These are phyloP conservation scores for Cerioporus squamosus DNA, from an alignment of 1,284 basidiomycete genomes.

Conservation along the genomic window DNA sequence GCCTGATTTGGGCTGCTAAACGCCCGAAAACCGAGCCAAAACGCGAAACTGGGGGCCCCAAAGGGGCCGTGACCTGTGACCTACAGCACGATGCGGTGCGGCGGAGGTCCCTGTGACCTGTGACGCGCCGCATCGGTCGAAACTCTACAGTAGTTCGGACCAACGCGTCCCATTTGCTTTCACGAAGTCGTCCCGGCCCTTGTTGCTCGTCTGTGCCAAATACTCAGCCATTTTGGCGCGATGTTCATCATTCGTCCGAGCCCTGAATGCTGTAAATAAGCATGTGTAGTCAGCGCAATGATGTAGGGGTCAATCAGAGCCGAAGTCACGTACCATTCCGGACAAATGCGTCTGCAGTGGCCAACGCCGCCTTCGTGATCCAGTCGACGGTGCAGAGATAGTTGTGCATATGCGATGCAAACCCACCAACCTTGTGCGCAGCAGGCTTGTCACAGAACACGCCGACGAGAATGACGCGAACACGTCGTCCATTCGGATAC, in stretches of 20 bases:
- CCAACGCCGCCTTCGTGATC: slow-evolving; percentile 30
- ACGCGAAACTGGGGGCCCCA: no score
- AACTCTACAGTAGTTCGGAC: no score
- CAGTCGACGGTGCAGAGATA: slow-evolving; percentile 40
- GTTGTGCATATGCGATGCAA: slow-evolving; percentile 36
- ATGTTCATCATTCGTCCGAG: slow-evolving; percentile 18
- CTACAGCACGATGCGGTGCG: no score
- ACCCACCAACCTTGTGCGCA: slow-evolving; percentile 40
- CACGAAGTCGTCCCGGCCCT: slow-evolving; percentile 24
- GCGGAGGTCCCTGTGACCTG: no score
- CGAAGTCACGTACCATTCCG: slow-evolving; percentile 11
- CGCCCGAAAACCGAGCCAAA: no score
- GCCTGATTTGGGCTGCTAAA: no score
- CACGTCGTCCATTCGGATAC: slow-evolving; percentile 31
- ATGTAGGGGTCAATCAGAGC: not conserved
- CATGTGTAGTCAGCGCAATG: not conserved
- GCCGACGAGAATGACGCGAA: slow-evolving; percentile 35
- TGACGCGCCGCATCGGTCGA: no score
- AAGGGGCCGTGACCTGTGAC: no score
- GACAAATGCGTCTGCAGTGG: slow-evolving; percentile 13
- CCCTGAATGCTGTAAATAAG: slow-evolving; percentile 9
- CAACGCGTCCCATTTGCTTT: slow-evolving; percentile 23
- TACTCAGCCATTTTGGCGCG: slow-evolving; percentile 8
- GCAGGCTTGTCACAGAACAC: slow-evolving; percentile 43
- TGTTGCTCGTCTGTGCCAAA: not conserved